Base-by-base conservation (phyloP, 257 asterid genomes). In the Oldenlandia corymbosa region DNA sequence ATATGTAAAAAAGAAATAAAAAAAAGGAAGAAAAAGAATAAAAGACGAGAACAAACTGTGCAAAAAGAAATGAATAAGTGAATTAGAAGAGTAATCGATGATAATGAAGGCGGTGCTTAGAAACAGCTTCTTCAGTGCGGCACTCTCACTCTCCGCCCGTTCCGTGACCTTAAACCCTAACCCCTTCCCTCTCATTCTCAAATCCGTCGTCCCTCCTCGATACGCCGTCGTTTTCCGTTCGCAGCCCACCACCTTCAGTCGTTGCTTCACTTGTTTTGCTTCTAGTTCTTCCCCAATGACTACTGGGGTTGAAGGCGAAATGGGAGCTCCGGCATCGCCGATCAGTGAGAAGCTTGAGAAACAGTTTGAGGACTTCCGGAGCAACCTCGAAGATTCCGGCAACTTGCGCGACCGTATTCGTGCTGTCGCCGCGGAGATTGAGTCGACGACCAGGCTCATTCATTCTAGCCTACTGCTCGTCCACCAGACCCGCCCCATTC, bases 401-500 rank as follows among this genome's bases (percentile, higher is more conserved):
- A 68, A n/a, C 77, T 34, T 89, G 17, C 85, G 91, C 16, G 96
- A 92, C 51, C 94, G 97, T 11, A 87, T 92, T 53, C 82, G 95
- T 10, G 71, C 71, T 21, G 91, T 85, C 1, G 86, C 97, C 20
- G 9, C 60, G 71, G 96, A 92, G 62, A 89, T 92, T 27, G 99
- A 92, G 66, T 83, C 99, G 36, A 75, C 78, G 58, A 75, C 93
- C 8, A 75, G 97, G 80, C 75, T 78, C 30, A 62, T 45, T 26
- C 26, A 43, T 30, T 61, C 66, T 20, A 46, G 57, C 57, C 57
- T 62, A 16, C 67, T 62, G 20, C 67, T 62, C 21, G 57, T 62
- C 26, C 67, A 62, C 57, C 67, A 62, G 57, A 62, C 57, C 26
- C 51, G 66, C 24, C 67, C 73, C n/a, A 13, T 60, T 14, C 54